Conservation (phyloP, 768 basidiomycete genomes). For the Tephrocybe sp. region DNA sequence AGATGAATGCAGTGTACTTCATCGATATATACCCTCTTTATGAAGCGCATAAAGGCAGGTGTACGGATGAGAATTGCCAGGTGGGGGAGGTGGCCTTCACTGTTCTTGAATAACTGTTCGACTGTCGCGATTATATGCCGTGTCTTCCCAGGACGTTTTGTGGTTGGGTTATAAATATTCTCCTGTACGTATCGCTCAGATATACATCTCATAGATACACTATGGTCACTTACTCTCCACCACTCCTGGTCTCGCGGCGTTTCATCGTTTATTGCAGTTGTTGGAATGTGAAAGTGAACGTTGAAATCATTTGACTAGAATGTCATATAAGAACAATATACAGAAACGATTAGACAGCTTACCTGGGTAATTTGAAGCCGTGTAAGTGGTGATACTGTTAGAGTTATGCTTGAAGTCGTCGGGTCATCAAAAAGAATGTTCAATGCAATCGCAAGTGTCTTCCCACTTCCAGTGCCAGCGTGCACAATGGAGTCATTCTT, state of each 20-base stretch:
- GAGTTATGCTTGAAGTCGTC: conserved; percentile 1
- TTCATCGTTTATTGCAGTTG: conserved; percentile 23
- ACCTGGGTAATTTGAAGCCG: conserved; percentile 14
- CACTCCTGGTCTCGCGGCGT: conserved; percentile 15
- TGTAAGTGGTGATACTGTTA: conserved; percentile 22
- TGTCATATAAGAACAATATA: no score
- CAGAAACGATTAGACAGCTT: no score
- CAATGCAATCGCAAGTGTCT: conserved; percentile 27
- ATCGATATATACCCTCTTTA: no score
- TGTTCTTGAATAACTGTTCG: conserved; percentile 20
- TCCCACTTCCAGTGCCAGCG: conserved; percentile 27
- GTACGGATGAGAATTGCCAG: no score
- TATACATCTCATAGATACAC: no score
- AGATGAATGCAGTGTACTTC: no score
- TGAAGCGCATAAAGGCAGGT: no score
- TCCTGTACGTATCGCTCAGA: neutral
- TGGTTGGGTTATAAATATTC: conserved; percentile 4
- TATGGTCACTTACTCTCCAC: conserved; percentile 15
- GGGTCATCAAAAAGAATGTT: conserved; percentile 20
- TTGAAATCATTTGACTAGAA: conserved; percentile 19
- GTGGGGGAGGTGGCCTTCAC: conserved; percentile 14
- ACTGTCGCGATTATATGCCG: conserved; percentile 19
- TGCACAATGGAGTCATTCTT: conserved; percentile 19
- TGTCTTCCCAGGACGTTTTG: neutral
- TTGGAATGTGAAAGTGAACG: conserved; percentile 13